These are phyloP conservation scores for Paecilomyces fulvus DNA, from an alignment of 2,329 filamentous ascomycete species.

Conservation along the genomic window DNA sequence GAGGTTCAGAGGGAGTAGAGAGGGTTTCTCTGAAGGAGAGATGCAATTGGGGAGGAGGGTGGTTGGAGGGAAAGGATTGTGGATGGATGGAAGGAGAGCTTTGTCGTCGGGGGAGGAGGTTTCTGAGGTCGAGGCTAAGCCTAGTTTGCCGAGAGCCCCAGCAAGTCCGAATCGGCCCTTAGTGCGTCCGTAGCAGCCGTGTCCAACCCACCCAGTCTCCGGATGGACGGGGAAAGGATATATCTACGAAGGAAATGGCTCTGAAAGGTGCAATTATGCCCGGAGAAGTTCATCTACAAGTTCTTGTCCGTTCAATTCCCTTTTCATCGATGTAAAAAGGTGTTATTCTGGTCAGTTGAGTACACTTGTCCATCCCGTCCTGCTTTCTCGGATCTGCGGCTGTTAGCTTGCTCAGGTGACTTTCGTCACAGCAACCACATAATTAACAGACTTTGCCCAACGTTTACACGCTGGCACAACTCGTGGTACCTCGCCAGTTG, in stretches of 20 bases:
- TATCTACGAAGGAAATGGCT: neutral
- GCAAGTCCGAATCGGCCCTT: slow-evolving; percentile 31
- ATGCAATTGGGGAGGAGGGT: slow-evolving; percentile 33
- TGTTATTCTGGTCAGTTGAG: slow-evolving; percentile 10
- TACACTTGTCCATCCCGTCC: neutral
- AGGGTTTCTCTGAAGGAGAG: slow-evolving; percentile 34
- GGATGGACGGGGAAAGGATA: neutral
- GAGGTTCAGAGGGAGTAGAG: slow-evolving; percentile 35
- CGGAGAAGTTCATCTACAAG: neutral
- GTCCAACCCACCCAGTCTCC: neutral
- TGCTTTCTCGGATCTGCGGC: slow-evolving; percentile 28
- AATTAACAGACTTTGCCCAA: neutral
- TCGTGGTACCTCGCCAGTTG: neutral
- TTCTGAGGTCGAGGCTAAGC: slow-evolving; percentile 33
- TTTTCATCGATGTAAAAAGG: neutral
- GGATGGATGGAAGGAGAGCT: slow-evolving; percentile 35
- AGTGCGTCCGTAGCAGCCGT: slow-evolving; percentile 12
- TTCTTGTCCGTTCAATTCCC: neutral
- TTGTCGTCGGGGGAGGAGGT: slow-evolving; percentile 32
- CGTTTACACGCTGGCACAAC: neutral
- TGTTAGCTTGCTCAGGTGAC: slow-evolving; percentile 26
- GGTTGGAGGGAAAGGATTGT: slow-evolving; percentile 34
- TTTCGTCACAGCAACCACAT: slow-evolving; percentile 26
- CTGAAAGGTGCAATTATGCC: neutral
- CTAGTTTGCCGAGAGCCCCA: slow-evolving; percentile 30